phyloP scores from a whole-genome alignment of 805 yeast species.

The Yamadazyma tumulicola region DNA sequence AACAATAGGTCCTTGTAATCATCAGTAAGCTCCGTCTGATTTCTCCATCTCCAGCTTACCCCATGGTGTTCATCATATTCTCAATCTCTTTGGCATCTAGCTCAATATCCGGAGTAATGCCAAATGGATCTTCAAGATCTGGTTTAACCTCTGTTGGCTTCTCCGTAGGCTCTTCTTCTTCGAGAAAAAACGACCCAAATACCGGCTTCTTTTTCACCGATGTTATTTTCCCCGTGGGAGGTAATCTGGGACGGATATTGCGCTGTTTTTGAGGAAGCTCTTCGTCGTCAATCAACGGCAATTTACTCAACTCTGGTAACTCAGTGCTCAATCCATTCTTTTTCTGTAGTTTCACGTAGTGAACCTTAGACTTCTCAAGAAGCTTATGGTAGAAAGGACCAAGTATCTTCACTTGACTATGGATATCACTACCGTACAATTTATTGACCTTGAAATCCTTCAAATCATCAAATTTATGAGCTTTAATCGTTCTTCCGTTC shows the following conservation, averaged over 20 bases:
- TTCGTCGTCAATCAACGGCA: constrained; percentile 69
- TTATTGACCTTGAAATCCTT: constrained; percentile 52
- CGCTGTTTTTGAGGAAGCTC: constrained; percentile 78
- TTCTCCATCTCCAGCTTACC: too few relatives aligned
- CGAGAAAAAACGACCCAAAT: constrained; percentile 52
- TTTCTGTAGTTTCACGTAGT: constrained; percentile 36
- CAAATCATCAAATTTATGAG: constrained; percentile 62
- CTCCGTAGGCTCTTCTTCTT: constrained; percentile 24
- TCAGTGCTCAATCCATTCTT: constrained; percentile 38
- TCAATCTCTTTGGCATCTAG: constrained; percentile 15
- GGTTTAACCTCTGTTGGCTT: constrained; percentile 3
- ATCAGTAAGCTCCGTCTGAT: too few relatives aligned
- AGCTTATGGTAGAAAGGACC: constrained; percentile 47
- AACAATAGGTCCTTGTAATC: too few relatives aligned
- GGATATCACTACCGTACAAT: constrained; percentile 50
- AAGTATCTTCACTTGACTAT: constrained; percentile 54
- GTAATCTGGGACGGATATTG: constrained; percentile 72
- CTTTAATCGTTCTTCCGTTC: constrained; percentile 43
- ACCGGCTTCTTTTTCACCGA: constrained; percentile 62
- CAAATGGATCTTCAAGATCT: constrained; percentile 7
- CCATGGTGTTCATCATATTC: constrained; percentile 12
- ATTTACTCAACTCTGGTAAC: constrained; percentile 35
- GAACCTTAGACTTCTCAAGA: constrained; percentile 43
- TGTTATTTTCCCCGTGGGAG: constrained; percentile 85
- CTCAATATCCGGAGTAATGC: constrained; percentile 1